Percentiles rank a stretch among this genome's conserved stretches.
phyloP scores from a whole-genome alignment of 805 yeast species.

The Candida stauntonica region DNA sequence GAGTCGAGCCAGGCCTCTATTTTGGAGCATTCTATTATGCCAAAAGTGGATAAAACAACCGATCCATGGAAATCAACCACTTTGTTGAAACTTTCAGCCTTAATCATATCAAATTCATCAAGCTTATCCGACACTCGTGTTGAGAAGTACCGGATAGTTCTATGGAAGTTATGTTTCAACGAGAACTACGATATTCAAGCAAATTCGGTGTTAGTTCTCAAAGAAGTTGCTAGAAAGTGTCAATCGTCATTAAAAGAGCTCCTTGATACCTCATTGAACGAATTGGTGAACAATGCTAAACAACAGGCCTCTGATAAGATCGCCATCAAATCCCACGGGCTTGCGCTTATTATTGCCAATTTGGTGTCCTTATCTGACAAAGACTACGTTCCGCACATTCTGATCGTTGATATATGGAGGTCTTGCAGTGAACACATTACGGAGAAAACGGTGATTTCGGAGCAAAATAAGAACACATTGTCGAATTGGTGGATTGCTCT shows the following conservation, averaged over 20 bases:
- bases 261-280: conserved; percentile 31
- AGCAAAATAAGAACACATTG: conserved; percentile 32
- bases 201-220: conserved; percentile 35
- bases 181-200: conserved; percentile 39
- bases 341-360: conserved; percentile 35
- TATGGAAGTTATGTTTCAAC: conserved; percentile 35
- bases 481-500: conserved; percentile 58
- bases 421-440: conserved; percentile 35
- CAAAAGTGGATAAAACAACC: conserved; percentile 9
- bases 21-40: conserved; percentile 22
- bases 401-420: conserved; percentile 41
- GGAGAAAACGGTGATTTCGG: conserved; percentile 32
- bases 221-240: conserved; percentile 29
- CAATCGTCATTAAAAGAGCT: conserved; percentile 35
- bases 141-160: conserved; percentile 24
- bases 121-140: conserved; percentile 21
- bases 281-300: conserved; percentile 33
- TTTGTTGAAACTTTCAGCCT: conserved; percentile 23
- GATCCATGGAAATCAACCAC: conserved; percentile 13
- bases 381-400: conserved; percentile 41
- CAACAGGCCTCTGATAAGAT: conserved; percentile 22
- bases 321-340: conserved; percentile 35
- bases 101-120: conserved; percentile 29
- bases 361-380: conserved; percentile 31
- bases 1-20: conserved; percentile 32